Conservation (phyloP, 192 early-diverging fungal genomes). For the Chytriomyces confervae region DNA sequence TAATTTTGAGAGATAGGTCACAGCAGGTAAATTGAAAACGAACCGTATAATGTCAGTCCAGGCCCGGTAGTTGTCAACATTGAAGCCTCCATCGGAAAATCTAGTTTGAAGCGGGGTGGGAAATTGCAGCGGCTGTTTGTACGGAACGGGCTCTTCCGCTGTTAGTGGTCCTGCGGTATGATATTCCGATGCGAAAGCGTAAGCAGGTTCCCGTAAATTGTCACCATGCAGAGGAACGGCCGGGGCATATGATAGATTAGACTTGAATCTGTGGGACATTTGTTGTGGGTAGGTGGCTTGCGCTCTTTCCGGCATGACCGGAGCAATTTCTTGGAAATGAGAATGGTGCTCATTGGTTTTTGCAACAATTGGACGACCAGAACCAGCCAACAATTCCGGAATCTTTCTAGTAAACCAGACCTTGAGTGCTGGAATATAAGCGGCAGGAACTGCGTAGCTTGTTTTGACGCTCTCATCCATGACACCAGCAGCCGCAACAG, state of each 20-base stretch:
- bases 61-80: slow-evolving; percentile 16
- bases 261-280: too few species aligned
- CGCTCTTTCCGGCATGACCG: too few species aligned
- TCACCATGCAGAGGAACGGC: too few species aligned
- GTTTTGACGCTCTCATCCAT: neutral
- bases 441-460: slow-evolving; percentile 10
- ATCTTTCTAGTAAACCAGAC: slow-evolving; percentile 19
- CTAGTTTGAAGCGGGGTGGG: slow-evolving; percentile 7
- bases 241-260: too few species aligned
- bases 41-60: slow-evolving; percentile 33
- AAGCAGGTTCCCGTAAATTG: too few species aligned
- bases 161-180: too few species aligned
- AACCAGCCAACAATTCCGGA: neutral
- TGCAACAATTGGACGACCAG: neutral
- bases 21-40: neutral
- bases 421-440: slow-evolving; percentile 7
- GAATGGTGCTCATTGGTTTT: neutral
- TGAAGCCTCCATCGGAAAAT: slow-evolving; percentile 5
- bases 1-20: neutral
- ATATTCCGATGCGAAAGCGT: too few species aligned
- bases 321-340: too few species aligned
- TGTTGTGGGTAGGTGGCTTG: too few species aligned
- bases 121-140: slow-evolving; percentile 10
- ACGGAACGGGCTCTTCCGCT: neutral
- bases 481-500: neutral